Percentiles rank a stretch among this genome's conserved stretches.
These are phyloP conservation scores for Polytrichum commune DNA, from an alignment of 225 moss, liverwort and hornwort species.

Conservation along the genomic window DNA sequence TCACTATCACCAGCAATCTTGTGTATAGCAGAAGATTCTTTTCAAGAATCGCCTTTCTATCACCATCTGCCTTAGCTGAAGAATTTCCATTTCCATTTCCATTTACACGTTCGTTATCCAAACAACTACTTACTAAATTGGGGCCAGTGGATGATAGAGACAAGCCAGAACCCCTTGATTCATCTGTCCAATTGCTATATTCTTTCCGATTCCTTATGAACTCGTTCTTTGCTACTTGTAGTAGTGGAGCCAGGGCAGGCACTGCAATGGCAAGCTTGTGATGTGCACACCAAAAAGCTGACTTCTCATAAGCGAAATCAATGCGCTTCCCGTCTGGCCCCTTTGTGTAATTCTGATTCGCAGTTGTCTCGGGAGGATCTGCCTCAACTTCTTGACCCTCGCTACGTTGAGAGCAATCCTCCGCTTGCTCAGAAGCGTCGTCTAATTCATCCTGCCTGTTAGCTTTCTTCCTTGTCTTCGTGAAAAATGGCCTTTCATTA, in stretches of 20 bases:
- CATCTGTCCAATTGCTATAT: slow-evolving; percentile 50
- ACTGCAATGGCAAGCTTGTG: slow-evolving; percentile 93
- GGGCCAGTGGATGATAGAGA: slow-evolving; percentile 21
- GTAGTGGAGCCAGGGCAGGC: slow-evolving; percentile 70
- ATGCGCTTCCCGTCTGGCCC: slow-evolving; percentile 36
- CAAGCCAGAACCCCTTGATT: slow-evolving; percentile 20
- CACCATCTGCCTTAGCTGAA: slow-evolving; percentile 8
- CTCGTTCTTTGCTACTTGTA: slow-evolving; percentile 62
- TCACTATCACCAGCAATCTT: slow-evolving; percentile 86
- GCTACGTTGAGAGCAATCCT: slow-evolving; percentile 69
- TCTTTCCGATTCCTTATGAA: slow-evolving; percentile 52
- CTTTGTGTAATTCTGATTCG: slow-evolving; percentile 42
- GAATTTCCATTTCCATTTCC: slow-evolving; percentile 18
- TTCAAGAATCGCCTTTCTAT: slow-evolving; percentile 41
- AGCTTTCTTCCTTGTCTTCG: slow-evolving; percentile 42
- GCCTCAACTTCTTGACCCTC: slow-evolving; percentile 60
- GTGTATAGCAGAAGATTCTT: slow-evolving; percentile 72
- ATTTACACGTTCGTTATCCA: slow-evolving; percentile 21
- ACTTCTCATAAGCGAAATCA: slow-evolving; percentile 62
- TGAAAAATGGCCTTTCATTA: slow-evolving; percentile 48
- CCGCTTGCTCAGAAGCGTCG: slow-evolving; percentile 43
- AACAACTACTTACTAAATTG: slow-evolving; percentile 17
- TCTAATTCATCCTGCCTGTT: slow-evolving; percentile 42
- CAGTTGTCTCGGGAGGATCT: slow-evolving; percentile 45
- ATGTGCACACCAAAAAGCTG: slow-evolving; percentile 88